phyloP scores from a whole-genome alignment of 2,329 filamentous ascomycete genomes.

The Trichoderma brevicompactum region DNA sequence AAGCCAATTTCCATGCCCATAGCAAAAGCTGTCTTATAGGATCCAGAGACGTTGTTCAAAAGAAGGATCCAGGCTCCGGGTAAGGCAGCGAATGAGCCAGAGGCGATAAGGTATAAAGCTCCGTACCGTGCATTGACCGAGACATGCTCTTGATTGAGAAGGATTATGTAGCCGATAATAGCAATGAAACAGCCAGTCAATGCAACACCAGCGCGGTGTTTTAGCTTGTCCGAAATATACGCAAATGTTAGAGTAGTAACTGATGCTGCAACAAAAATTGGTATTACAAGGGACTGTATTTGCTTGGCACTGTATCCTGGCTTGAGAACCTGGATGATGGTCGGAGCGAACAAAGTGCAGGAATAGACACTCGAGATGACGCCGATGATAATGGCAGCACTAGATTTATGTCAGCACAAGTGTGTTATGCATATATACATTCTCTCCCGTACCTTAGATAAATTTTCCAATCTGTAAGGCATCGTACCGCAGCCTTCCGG shows the following conservation, averaged over 20 bases:
- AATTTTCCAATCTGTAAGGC: constrained; percentile 22
- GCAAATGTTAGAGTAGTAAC: constrained; percentile 6
- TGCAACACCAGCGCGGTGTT: constrained; percentile 6
- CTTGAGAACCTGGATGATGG: constrained; percentile 15
- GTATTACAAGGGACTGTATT: constrained; percentile 21
- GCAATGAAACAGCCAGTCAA: constrained; percentile 16
- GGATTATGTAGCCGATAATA: constrained; percentile 16
- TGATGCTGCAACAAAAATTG: constrained; percentile 16
- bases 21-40: constrained; percentile 22
- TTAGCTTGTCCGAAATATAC: constrained; percentile 23
- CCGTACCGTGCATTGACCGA: constrained; percentile 22
- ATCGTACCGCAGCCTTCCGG: constrained; percentile 6
- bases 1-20: constrained; percentile 26
- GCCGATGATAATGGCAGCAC: constrained; percentile 19
- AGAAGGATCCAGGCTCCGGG: constrained; percentile 23
- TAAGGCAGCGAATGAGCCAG: constrained; percentile 12
- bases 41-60: constrained; percentile 17
- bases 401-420: constrained; percentile 1
- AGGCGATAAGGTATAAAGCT: constrained; percentile 18
- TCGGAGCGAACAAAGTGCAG: constrained; percentile 18
- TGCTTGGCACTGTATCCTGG: constrained; percentile 4
- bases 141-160: constrained; percentile 22
- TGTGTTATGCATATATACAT: neutral
- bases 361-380: constrained; percentile 23
- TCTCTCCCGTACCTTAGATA: constrained; percentile 1